Evolutionary conservation across 768 basidiomycete genomes (phyloP), one percentile per base, ranked within the genome.

Genomic region (Leccinellum luteum): DNA sequence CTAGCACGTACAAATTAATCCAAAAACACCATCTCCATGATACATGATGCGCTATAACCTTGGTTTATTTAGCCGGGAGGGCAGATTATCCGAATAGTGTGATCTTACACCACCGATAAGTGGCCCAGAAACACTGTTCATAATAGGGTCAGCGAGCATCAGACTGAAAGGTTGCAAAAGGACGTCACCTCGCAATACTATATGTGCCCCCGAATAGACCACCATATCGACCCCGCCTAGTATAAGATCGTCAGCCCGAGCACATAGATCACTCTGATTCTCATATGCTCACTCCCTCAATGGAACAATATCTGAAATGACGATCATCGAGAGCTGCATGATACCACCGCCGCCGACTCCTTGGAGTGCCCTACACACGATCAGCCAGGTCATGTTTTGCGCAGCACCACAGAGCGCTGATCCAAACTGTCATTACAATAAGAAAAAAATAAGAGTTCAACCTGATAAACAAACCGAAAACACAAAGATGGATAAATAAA

Each of bases 11-110:
- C 47, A 48, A n/a, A 27, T 48, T 48, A 12, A 48, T 48, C 13
- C 25, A 89, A 70, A 89, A 90, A 65, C 86, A 88, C 90, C 90
- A 92, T 75, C 91, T 73, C 90, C 90, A 93, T 0, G 84, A 78
- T 14, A 82, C 85, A 64, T 88, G 85, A 66, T 91, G 85, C 0
- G 89, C 81, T 55, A 92, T 81, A 13, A 76, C 83, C 86, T 87
- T 56, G 48, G 28, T 14, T 9, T 8, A 57, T 30, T 60, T 15
- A 55, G 28, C 6, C 12, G 8, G 25, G 4, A 25, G 6, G 0
- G 13, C 1, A 0, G 15, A 30, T 1, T 10, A 1, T 27, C 48
- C 13, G 3, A 47, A 32, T 1, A 28, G 25, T n/a, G 28, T 12
- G 30, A 15, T 70, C 86, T 75, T 69, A 89, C 89, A 57, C 92